These are phyloP conservation scores for Polyplosphaeria fusca DNA, from an alignment of 495 filamentous ascomycete genomes.

Conservation along the genomic window DNA sequence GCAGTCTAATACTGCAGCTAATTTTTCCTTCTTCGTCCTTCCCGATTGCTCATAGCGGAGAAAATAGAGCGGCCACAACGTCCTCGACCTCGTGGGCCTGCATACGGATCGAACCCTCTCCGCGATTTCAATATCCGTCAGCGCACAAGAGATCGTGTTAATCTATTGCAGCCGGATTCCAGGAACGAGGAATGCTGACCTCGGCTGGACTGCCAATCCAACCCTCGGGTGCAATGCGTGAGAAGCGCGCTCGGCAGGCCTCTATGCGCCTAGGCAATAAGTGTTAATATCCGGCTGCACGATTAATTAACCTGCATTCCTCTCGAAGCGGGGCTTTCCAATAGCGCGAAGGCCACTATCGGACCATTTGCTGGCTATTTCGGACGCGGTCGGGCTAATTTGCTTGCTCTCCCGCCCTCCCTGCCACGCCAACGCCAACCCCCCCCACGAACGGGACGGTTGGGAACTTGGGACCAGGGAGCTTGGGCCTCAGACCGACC, in stretches of 20 bases:
- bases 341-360: constrained; percentile 1
- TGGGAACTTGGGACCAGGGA: not conserved
- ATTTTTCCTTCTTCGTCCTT: constrained; percentile 24
- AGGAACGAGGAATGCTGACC: constrained; percentile 2
- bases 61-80: not conserved
- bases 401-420: constrained; percentile 1
- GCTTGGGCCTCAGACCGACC: constrained; percentile 6
- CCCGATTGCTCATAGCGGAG: not conserved
- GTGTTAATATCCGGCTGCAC: constrained; percentile 9
- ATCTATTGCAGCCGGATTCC: constrained; percentile 8
- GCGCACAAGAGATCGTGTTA: constrained; percentile 13
- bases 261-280: not conserved
- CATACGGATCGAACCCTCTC: constrained; percentile 21
- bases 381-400: constrained; percentile 2
- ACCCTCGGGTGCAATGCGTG: constrained; percentile 2
- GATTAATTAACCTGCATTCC: constrained; percentile 23
- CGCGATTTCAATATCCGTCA: constrained; percentile 19
- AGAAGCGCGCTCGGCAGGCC: constrained; percentile 5
- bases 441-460: constrained; percentile 11
- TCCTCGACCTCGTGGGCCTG: constrained; percentile 6
- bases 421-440: not conserved
- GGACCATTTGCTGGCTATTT: constrained; percentile 17
- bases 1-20: constrained; percentile 15
- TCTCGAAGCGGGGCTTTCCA: constrained; percentile 9
- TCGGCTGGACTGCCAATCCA: constrained; percentile 4